phyloP scores from a whole-genome alignment of 495 filamentous ascomycete species.

The Aspergillus panamensis region DNA sequence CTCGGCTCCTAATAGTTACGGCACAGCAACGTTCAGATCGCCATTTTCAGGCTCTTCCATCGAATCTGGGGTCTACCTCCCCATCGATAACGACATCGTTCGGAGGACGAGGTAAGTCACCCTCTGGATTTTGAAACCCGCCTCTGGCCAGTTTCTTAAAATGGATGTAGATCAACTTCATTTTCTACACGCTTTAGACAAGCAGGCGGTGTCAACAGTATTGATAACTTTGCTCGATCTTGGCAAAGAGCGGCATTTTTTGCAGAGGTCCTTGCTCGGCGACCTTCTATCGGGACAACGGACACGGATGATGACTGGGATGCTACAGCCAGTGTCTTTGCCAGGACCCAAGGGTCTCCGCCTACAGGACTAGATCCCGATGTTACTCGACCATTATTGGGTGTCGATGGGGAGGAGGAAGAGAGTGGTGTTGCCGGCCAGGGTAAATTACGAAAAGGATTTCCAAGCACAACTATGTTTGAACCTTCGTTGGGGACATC shows the following conservation, averaged over 20 bases:
- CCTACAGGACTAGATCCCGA: conserved; percentile 21
- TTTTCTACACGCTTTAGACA: conserved; percentile 73
- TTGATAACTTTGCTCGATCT: conserved; percentile 90
- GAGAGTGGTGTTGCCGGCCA: conserved; percentile 20
- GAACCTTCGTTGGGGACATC: conserved; percentile 64
- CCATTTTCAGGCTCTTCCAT: conserved; percentile 13
- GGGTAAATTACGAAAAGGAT: conserved; percentile 21
- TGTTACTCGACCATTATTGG: conserved; percentile 30
- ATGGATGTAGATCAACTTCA: conserved; percentile 50
- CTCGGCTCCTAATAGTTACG: conserved; percentile 5
- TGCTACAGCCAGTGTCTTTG: conserved; percentile 25
- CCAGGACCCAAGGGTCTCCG: conserved; percentile 34
- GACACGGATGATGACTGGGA: conserved; percentile 47
- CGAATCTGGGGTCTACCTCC: conserved; percentile 6
- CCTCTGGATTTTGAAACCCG: background rate
- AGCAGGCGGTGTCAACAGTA: conserved; percentile 86
- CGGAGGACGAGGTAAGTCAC: conserved; percentile 16
- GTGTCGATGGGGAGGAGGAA: conserved; percentile 20
- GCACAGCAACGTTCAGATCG: conserved; percentile 8
- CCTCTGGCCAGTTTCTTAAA: background rate
- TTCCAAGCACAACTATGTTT: conserved; percentile 26
- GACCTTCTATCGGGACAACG: conserved; percentile 63
- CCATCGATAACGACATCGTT: conserved; percentile 3
- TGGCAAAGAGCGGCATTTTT: conserved; percentile 93
- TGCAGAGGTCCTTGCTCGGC: conserved; percentile 74